phyloP scores from a whole-genome alignment of 768 basidiomycete genomes.

The Porphyrellus cyaneotinctus region DNA sequence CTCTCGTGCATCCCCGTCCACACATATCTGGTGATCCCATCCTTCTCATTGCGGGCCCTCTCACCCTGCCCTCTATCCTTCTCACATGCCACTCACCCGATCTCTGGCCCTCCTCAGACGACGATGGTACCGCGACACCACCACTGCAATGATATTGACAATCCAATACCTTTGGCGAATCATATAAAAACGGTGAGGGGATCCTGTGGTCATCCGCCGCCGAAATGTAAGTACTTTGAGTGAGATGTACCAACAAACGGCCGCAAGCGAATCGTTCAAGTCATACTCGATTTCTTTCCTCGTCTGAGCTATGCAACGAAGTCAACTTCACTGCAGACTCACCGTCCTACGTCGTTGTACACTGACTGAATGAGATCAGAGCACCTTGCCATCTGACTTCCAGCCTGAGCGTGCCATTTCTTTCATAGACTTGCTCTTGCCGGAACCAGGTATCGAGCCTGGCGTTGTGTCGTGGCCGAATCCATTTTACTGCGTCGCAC shows the following conservation, averaged over 20 bases:
- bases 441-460: slow-evolving; percentile 24
- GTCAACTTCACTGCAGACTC: slow-evolving; percentile 28
- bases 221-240: slow-evolving; percentile 27
- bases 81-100: no score
- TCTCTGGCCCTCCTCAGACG: no score
- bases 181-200: slow-evolving; percentile 32
- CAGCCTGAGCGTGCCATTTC: slow-evolving; percentile 7
- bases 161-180: slow-evolving; percentile 27
- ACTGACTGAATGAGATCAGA: slow-evolving; percentile 2
- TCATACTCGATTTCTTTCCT: slow-evolving; percentile 38
- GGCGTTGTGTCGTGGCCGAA: slow-evolving; percentile 36
- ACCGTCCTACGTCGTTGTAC: background rate
- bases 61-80: no score
- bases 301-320: slow-evolving; percentile 35
- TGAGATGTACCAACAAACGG: background rate
- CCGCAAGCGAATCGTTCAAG: slow-evolving; percentile 30
- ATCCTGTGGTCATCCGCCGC: slow-evolving; percentile 33
- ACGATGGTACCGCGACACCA: no score
- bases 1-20: no score
- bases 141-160: no score
- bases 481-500: slow-evolving; percentile 35
- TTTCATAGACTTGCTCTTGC: slow-evolving; percentile 18
- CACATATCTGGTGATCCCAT: no score
- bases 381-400: slow-evolving; percentile 3
- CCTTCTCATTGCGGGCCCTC: no score